These are phyloP conservation scores for Suillus sp. DNA, from an alignment of 768 basidiomycete genomes.

Conservation along the genomic window DNA sequence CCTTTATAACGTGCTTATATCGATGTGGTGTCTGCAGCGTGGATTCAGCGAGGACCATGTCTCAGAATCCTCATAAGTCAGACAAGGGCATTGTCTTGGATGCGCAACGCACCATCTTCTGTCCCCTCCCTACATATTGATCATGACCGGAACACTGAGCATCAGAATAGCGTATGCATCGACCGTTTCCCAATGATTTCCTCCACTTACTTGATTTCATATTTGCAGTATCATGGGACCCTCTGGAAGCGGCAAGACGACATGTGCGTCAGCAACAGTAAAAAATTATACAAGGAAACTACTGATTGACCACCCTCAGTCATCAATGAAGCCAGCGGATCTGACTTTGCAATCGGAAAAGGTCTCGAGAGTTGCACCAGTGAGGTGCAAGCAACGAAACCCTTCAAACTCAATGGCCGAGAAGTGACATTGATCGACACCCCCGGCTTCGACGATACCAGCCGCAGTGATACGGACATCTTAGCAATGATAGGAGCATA, in stretches of 20 bases:
- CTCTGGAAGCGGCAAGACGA: constrained; percentile 21
- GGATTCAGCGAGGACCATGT: neutral
- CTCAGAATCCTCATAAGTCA: neutral
- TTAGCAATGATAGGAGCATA: constrained; percentile 41
- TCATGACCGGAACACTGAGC: neutral
- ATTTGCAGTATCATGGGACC: constrained; percentile 15
- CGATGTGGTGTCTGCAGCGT: neutral
- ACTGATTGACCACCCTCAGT: constrained; percentile 36
- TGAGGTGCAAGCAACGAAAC: constrained; percentile 39
- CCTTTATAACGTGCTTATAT: neutral
- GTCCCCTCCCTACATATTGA: neutral
- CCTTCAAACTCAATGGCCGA: constrained; percentile 46
- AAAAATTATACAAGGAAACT: neutral
- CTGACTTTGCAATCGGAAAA: constrained; percentile 41
- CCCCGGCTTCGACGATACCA: constrained; percentile 61
- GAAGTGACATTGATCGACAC: constrained; percentile 55
- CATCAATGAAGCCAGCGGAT: constrained; percentile 48
- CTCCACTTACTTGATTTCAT: neutral
- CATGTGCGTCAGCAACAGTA: constrained; percentile 5
- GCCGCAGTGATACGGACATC: constrained; percentile 47
- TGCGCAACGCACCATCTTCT: neutral
- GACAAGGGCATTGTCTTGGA: neutral
- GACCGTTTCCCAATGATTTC: neutral
- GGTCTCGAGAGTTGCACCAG: constrained; percentile 47
- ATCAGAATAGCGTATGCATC: constrained; percentile 35